Evolutionary conservation across 73 alveolate genomes (phyloP).

Genomic region (Paramecium bursaria): DNA sequence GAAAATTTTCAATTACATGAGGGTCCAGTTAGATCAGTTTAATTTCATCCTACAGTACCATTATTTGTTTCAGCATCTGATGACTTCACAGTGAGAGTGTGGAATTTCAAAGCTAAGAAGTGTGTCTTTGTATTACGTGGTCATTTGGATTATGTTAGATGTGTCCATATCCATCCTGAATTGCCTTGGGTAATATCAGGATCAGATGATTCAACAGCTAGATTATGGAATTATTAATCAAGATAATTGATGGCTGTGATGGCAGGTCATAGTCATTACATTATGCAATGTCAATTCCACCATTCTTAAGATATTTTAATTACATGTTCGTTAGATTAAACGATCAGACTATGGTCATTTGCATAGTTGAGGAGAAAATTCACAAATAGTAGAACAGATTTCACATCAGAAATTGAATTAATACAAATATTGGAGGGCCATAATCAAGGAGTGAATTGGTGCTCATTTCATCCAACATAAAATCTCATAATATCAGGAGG

Average conservation of each 20-base stretch:
- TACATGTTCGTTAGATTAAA: conserved; percentile 97
- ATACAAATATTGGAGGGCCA: conserved; percentile 95
- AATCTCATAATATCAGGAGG: conserved; percentile 89
- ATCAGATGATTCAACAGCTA: conserved; percentile 82
- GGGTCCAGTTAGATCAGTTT: conserved; percentile 77
- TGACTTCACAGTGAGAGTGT: conserved; percentile 97
- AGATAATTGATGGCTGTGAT: conserved; percentile 87
- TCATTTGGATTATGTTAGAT: conserved; percentile 98
- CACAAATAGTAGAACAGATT: neutral
- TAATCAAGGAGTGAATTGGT: conserved; percentile 97
- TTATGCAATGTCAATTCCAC: conserved; percentile 99
- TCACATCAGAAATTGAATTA: conserved; percentile 85
- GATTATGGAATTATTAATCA: conserved; percentile 99
- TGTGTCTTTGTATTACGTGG: conserved; percentile 95
- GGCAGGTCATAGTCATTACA: conserved; percentile 98
- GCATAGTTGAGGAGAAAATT: conserved; percentile 23
- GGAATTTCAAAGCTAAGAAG: conserved; percentile 76
- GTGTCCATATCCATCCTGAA: conserved; percentile 98
- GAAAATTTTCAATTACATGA: conserved; percentile 96
- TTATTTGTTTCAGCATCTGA: conserved; percentile 98
- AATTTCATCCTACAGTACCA: conserved; percentile 89
- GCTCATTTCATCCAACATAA: conserved; percentile 87
- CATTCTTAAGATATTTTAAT: conserved; percentile 96
- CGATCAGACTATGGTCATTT: conserved; percentile 96
- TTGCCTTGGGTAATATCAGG: conserved; percentile 99